phyloP scores from a whole-genome alignment of 768 basidiomycete genomes.

The Phlebiopsis gigantea region DNA sequence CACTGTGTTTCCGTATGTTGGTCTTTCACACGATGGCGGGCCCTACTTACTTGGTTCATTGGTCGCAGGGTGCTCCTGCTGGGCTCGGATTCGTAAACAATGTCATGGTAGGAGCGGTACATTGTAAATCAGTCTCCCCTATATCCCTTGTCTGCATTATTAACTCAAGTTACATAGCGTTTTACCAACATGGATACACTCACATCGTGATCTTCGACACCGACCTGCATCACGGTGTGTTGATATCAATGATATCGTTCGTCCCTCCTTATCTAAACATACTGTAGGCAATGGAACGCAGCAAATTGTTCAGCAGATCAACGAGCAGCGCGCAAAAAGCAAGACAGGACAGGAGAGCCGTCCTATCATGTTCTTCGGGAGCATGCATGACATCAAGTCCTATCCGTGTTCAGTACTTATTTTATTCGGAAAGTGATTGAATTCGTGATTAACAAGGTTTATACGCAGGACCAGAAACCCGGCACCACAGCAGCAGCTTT shows the following conservation, averaged over 20 bases:
- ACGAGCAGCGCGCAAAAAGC: not conserved
- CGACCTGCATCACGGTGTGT: slow-evolving; percentile 66
- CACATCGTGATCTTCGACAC: slow-evolving; percentile 87
- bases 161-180: slow-evolving; percentile 44
- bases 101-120: slow-evolving; percentile 82
- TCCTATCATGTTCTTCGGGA: slow-evolving; percentile 30
- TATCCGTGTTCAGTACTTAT: not conserved
- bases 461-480: not conserved
- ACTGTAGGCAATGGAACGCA: slow-evolving; percentile 1
- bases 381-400: not conserved
- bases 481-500: not conserved
- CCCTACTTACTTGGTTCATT: not conserved
- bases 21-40: not conserved
- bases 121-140: slow-evolving; percentile 45
- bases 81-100: slow-evolving; percentile 98
- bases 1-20: slow-evolving; percentile 71
- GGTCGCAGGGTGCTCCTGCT: slow-evolving; percentile 55
- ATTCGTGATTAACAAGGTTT: not conserved
- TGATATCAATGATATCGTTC: not conserved
- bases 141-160: no score
- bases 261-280: not conserved
- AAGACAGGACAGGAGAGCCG: not conserved
- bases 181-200: slow-evolving; percentile 70
- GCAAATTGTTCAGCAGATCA: not conserved
- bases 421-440: no score